These are phyloP conservation scores for Cyclostephanos invisitatus DNA, from an alignment of 108 stramenopile species.

Conservation along the genomic window DNA sequence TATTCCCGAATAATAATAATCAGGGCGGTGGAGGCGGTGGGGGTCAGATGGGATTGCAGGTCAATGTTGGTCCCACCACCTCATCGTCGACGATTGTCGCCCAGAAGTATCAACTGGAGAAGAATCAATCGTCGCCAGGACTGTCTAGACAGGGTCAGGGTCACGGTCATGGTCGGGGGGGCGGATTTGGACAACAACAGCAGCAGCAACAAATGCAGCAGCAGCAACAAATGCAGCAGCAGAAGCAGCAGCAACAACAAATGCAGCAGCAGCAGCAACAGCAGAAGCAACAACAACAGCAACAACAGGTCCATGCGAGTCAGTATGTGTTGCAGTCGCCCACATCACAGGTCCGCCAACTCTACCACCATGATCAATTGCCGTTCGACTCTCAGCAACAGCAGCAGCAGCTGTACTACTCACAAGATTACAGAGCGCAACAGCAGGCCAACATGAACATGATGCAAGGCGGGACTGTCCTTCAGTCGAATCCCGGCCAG, in stretches of 20 bases:
- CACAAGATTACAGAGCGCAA: slow-evolving; percentile 16
- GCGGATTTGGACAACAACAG: no score
- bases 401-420: slow-evolving; percentile 12
- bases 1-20: not conserved
- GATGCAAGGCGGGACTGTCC: slow-evolving; percentile 10
- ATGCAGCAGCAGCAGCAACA: not conserved
- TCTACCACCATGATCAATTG: slow-evolving; percentile 4
- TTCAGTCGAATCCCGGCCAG: slow-evolving; percentile 19
- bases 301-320: slow-evolving; percentile 1
- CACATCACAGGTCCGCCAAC: slow-evolving; percentile 1
- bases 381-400: slow-evolving; percentile 24
- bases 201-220: no score
- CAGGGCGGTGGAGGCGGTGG: slow-evolving; percentile 5
- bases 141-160: not conserved
- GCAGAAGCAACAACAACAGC: not conserved
- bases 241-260: slow-evolving; percentile 10
- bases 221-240: slow-evolving; percentile 36
- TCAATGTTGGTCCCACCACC: not conserved
- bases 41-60: slow-evolving; percentile 9
- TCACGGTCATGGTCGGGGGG: no score
- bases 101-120: slow-evolving; percentile 18
- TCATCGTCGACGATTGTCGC: not conserved
- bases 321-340: slow-evolving; percentile 2
- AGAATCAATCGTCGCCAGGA: not conserved
- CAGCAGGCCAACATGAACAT: slow-evolving; percentile 30